Evolutionary conservation across 169 alveolate species (phyloP).

Genomic region (Cryptosporidium tyzzeri): DNA sequence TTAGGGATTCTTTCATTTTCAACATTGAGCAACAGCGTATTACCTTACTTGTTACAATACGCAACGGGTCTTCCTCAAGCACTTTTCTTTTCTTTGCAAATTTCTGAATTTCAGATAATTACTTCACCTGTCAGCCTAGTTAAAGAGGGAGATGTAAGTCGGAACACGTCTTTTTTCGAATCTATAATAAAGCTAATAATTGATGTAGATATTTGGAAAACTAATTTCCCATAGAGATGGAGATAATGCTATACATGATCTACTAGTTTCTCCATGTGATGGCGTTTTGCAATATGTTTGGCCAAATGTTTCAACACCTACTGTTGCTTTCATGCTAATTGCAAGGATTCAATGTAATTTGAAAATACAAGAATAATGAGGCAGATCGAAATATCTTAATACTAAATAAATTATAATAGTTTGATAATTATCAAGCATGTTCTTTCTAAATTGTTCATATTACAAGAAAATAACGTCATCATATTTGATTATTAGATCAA

Average conservation of each 20-base stretch:
- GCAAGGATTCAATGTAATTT: constrained; percentile 64
- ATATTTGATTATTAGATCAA: background rate
- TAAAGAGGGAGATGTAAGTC: constrained; percentile 55
- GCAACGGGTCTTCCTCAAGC: constrained; percentile 64
- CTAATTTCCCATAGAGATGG: background rate
- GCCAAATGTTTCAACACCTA: constrained; percentile 60
- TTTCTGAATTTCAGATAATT: constrained; percentile 39
- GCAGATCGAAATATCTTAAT: background rate
- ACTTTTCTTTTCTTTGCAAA: constrained; percentile 12
- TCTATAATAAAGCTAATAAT: background rate
- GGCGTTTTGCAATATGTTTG: constrained; percentile 71
- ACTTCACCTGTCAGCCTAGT: constrained; percentile 19
- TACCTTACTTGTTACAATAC: constrained; percentile 30
- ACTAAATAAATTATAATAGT: background rate
- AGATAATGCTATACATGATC: background rate
- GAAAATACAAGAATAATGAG: background rate
- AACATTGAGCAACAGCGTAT: constrained; percentile 46
- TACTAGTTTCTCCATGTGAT: constrained; percentile 56
- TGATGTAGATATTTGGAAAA: constrained; percentile 36
- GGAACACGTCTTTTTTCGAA: background rate
- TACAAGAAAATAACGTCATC: background rate
- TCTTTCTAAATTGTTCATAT: background rate
- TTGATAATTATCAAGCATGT: background rate
- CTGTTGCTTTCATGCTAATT: constrained; percentile 61
- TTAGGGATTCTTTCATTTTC: constrained; percentile 66